Percentiles rank a stretch among this genome's conserved stretches.
phyloP scores from a whole-genome alignment of 495 filamentous ascomycete species.

The Lepidopterella palustris region DNA sequence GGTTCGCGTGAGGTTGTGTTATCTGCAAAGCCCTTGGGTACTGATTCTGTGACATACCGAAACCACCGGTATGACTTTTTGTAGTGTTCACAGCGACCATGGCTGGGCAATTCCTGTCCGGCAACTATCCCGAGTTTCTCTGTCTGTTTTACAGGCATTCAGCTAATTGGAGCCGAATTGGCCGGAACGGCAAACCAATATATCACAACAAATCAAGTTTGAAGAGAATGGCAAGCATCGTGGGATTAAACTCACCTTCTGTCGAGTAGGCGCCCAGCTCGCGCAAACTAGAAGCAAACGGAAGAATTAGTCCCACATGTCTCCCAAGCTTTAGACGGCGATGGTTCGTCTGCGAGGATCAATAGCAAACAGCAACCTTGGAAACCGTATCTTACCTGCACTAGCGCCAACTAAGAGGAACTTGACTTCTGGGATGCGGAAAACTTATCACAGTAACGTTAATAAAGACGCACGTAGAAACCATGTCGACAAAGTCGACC shows the following conservation, averaged over 20 bases:
- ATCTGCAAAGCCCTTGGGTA: conserved; percentile 43
- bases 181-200: too few relatives aligned
- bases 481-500: neutral
- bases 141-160: neutral
- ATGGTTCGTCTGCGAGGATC: too few relatives aligned
- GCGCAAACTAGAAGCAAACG: conserved; percentile 27
- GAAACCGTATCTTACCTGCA: conserved; percentile 36
- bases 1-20: neutral
- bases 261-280: conserved; percentile 45
- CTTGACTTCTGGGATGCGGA: conserved; percentile 73
- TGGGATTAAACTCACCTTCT: conserved; percentile 42
- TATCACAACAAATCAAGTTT: too few relatives aligned
- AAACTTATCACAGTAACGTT: conserved; percentile 36
- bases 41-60: conserved; percentile 41
- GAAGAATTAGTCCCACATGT: neutral
- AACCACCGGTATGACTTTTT: conserved; percentile 81
- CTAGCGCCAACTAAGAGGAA: conserved; percentile 65
- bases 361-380: too few relatives aligned
- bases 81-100: conserved; percentile 75
- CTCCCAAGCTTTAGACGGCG: too few relatives aligned
- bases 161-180: neutral
- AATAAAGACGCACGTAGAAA: neutral
- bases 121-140: conserved; percentile 73
- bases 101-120: conserved; percentile 69
- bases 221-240: too few relatives aligned